phyloP scores from a whole-genome alignment of 352 stramenopile genomes.

The Pelagophyceae sp. region DNA sequence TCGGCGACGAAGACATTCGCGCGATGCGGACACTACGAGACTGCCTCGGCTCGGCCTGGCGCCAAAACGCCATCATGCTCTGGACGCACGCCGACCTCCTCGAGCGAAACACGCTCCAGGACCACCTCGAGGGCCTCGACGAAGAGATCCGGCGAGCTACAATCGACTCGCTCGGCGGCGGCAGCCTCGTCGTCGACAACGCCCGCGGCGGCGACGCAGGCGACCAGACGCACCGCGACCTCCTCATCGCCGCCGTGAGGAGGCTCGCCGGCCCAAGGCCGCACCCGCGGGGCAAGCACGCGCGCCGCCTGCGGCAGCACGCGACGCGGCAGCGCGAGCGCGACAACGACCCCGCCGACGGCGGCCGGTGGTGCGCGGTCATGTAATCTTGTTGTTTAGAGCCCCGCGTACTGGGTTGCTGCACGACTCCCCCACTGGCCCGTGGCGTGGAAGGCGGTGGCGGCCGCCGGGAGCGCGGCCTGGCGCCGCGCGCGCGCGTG shows the following conservation, averaged over 20 bases:
- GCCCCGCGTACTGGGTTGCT: too few relatives aligned
- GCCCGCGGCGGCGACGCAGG: neutral
- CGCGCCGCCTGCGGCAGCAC: neutral
- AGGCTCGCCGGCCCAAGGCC: neutral
- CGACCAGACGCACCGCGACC: neutral
- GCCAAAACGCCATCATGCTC: neutral
- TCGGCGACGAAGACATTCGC: neutral
- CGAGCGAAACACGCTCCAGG: neutral
- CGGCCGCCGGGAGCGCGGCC: too few relatives aligned
- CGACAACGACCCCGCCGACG: neutral
- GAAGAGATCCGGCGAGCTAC: too few relatives aligned
- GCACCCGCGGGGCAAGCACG: neutral
- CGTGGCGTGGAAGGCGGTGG: neutral
- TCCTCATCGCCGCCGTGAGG: neutral
- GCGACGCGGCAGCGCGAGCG: neutral
- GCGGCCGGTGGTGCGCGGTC: neutral
- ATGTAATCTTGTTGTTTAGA: too few relatives aligned
- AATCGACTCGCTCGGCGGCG: neutral
- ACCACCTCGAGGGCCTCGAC: neutral
- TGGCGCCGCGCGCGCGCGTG: too few relatives aligned
- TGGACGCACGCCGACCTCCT: slow-evolving; percentile 2
- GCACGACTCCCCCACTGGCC: neutral
- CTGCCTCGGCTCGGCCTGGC: neutral
- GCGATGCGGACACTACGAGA: neutral
- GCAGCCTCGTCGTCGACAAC: neutral